Evolutionary conservation across 2,329 filamentous ascomycete species (phyloP).

Genomic region (Pleomassaria siparia): DNA sequence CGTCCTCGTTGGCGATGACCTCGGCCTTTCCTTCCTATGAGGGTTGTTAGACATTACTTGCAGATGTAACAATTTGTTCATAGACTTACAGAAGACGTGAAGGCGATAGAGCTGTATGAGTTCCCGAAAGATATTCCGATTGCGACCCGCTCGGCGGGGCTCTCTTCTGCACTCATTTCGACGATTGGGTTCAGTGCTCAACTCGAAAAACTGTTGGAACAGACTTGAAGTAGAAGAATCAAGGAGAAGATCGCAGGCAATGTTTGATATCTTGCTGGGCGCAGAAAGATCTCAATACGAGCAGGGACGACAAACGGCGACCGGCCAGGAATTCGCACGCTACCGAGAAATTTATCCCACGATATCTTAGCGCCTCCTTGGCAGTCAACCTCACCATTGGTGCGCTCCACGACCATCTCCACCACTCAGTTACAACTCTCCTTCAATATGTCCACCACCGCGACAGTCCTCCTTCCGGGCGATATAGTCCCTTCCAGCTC

Average conservation of each 20-base stretch:
- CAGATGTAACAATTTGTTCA: not conserved
- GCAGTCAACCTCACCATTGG: not conserved
- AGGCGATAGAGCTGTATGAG: slow-evolving; percentile 96
- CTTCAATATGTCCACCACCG: slow-evolving; percentile 56
- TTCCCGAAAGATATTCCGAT: slow-evolving; percentile 99
- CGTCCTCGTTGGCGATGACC: slow-evolving; percentile 98
- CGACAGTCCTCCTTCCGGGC: slow-evolving; percentile 76
- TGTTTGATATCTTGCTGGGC: no score
- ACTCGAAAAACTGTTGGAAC: not conserved
- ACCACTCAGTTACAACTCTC: slow-evolving; percentile 4
- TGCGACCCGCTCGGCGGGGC: slow-evolving; percentile 60
- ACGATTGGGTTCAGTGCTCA: slow-evolving; percentile 6
- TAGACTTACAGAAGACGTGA: slow-evolving; percentile 63
- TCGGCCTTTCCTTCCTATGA: slow-evolving; percentile 84
- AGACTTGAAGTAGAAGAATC: not conserved
- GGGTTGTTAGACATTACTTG: slow-evolving; percentile 3
- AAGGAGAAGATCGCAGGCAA: no score
- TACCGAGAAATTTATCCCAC: slow-evolving; percentile 24
- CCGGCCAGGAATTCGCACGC: not conserved
- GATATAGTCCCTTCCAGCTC: slow-evolving; percentile 68
- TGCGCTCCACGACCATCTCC: not conserved
- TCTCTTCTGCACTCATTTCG: slow-evolving; percentile 55
- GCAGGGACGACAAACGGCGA: not conserved
- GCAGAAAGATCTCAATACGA: not conserved
- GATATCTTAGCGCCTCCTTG: not conserved